A percentile compares a stretch with the other conserved stretches of the same genome.
Evolutionary conservation across 306 rosid species (phyloP).

Genomic region (Dalbergia cochinchinensis): DNA sequence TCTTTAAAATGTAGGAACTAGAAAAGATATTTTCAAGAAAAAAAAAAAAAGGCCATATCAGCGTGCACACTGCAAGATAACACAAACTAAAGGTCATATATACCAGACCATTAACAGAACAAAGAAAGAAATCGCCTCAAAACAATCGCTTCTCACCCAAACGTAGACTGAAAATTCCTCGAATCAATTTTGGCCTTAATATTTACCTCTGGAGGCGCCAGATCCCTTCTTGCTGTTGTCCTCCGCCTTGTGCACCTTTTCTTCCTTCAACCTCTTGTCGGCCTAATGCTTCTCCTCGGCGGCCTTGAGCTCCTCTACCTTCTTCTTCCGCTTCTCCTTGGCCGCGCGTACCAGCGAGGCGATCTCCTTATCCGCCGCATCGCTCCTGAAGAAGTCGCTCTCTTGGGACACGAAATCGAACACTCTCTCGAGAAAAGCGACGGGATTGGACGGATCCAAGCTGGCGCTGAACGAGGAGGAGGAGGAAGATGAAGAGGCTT

Average conservation of each 20-base stretch:
- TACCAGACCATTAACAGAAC: no score
- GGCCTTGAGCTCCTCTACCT: neutral
- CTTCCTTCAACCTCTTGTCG: constrained; percentile 41
- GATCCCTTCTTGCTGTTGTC: constrained; percentile 29
- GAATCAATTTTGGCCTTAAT: no score
- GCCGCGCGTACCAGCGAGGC: constrained; percentile 48
- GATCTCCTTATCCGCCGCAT: constrained; percentile 60
- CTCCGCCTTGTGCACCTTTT: constrained; percentile 15
- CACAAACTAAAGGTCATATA: no score
- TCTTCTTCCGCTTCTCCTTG: constrained; percentile 51
- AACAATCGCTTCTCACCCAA: constrained; percentile 36
- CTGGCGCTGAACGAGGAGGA: constrained; percentile 50
- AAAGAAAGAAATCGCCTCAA: constrained; percentile 58
- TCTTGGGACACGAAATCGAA: constrained; percentile 76
- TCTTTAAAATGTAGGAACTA: no score
- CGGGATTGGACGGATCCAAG: constrained; percentile 70
- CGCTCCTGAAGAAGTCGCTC: constrained; percentile 64
- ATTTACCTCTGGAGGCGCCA: constrained; percentile 52
- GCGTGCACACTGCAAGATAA: no score
- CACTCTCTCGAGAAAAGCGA: constrained; percentile 61
- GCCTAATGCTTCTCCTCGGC: constrained; percentile 32
- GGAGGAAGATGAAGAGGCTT: constrained; percentile 47
- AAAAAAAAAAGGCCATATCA: no score
- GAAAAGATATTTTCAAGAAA: no score
- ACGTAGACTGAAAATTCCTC: neutral